Base-by-base conservation (phyloP, 257 asterid genomes). In the Plantago major region DNA sequence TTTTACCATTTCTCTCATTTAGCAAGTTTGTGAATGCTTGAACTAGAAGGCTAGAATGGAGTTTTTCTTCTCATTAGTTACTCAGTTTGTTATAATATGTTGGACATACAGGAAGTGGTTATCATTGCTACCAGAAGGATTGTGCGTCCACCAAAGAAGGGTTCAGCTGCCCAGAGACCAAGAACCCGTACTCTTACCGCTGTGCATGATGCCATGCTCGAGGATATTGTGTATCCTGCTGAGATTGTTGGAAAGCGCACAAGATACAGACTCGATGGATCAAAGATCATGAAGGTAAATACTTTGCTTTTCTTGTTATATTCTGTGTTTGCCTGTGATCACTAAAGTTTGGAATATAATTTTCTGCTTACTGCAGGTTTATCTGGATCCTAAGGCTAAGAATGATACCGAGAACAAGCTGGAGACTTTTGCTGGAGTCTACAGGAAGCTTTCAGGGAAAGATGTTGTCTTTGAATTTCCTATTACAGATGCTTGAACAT, bases 61-160 rank as follows among this genome's bases (percentile, higher is more conserved):
- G n/a, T n/a, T n/a, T n/a, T n/a, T n/a, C n/a, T n/a, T n/a, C n/a
- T n/a, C n/a, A n/a, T n/a, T n/a, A n/a, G n/a, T n/a, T n/a, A n/a
- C n/a, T n/a, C n/a, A n/a, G n/a, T n/a, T 19, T 6, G 12, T 52
- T 19, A 14, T 30, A 30, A 3, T 55, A 33, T 55, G 13, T 52
- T 45, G 48, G 9, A 15, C 26, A 8, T 60, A 0, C 66, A 90
- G 96, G 96, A 85, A 67, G 96, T 90, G 60, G 86, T 90, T 74
- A 58, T 90, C 62, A 64, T 88, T 69, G 90, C 95, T 10, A 88
- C 96, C 7, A 38, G 98, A 46, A 88, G 98, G 83, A 85, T 87
- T 17, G 55, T 78, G 53, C 81, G 89, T 46, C 96, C 96, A 59
- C 91, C 88, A 14, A 84, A 84, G 86, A 84, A 83, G 68, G 94